Conservation (phyloP, 2,329 filamentous ascomycete genomes). For the Xylariaceae sp. region DNA sequence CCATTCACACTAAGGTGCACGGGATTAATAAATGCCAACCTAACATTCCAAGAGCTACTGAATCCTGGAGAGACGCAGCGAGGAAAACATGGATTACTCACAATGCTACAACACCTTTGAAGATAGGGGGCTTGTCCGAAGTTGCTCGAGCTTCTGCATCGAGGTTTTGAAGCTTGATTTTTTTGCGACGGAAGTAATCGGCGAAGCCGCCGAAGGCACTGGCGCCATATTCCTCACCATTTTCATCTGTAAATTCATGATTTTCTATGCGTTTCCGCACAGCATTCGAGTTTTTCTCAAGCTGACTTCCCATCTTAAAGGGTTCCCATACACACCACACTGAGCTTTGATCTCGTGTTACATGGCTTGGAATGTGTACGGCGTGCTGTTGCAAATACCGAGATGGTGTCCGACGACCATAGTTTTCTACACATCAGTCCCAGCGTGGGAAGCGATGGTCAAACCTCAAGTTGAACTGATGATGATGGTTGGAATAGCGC, state of each 20-base stretch:
- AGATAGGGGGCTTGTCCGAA: constrained; percentile 76
- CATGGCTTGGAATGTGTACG: constrained; percentile 12
- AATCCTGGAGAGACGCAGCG: too few relatives aligned
- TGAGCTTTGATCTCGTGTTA: constrained; percentile 2
- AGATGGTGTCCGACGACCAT: neutral
- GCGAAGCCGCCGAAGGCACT: constrained; percentile 86
- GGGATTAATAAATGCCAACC: too few relatives aligned
- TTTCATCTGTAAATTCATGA: constrained; percentile 75
- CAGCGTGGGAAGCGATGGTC: neutral
- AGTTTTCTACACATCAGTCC: neutral
- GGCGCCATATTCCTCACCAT: constrained; percentile 84
- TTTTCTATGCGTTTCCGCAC: constrained; percentile 60
- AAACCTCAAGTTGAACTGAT: neutral
- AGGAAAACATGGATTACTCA: too few relatives aligned
- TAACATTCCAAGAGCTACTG: too few relatives aligned
- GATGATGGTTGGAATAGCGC: neutral
- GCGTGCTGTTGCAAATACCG: neutral
- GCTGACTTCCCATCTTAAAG: constrained; percentile 54
- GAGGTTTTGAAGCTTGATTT: constrained; percentile 93
- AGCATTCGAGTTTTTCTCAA: constrained; percentile 62
- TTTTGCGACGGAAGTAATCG: constrained; percentile 94
- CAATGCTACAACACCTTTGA: constrained; percentile 80
- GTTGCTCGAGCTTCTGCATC: constrained; percentile 76
- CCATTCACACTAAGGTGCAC: constrained; percentile 67
- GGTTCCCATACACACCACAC: constrained; percentile 3